Evolutionary conservation across 805 yeast genomes (phyloP).

Genomic region (Scheffersomyces coipomensis): DNA sequence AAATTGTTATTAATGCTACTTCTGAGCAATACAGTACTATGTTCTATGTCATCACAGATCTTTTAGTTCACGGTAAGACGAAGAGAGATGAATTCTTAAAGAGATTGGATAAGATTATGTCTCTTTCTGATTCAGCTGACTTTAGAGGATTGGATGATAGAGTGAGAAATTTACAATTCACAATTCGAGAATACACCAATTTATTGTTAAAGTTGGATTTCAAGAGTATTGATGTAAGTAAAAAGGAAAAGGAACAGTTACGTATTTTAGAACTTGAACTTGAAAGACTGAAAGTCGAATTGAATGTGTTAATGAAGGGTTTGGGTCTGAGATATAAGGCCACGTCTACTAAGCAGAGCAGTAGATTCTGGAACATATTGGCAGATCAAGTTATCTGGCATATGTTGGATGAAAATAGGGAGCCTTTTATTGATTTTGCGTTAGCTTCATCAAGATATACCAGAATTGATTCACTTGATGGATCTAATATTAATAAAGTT

Average conservation of each 20-base stretch:
- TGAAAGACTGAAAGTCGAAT: slow-evolving; percentile 31
- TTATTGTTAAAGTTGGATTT: slow-evolving; percentile 41
- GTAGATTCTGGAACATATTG: slow-evolving; percentile 22
- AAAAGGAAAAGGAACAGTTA: slow-evolving; percentile 18
- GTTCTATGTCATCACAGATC: slow-evolving; percentile 32
- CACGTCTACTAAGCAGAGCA: slow-evolving; percentile 14
- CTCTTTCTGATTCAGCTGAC: slow-evolving; percentile 35
- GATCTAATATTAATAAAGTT: slow-evolving; percentile 62
- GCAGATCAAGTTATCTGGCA: slow-evolving; percentile 74
- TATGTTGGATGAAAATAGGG: slow-evolving; percentile 56
- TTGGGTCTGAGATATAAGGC: slow-evolving; percentile 18
- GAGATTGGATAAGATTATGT: slow-evolving; percentile 34
- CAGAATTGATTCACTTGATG: slow-evolving; percentile 61
- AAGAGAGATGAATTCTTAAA: slow-evolving; percentile 33
- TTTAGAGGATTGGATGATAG: slow-evolving; percentile 31
- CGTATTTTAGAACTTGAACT: slow-evolving; percentile 28
- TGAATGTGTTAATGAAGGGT: slow-evolving; percentile 32
- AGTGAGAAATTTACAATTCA: slow-evolving; percentile 27
- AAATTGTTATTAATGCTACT: slow-evolving; percentile 37
- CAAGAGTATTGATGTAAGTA: slow-evolving; percentile 21
- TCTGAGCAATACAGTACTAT: slow-evolving; percentile 38
- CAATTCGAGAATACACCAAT: slow-evolving; percentile 26
- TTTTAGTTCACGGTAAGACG: slow-evolving; percentile 27
- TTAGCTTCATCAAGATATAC: slow-evolving; percentile 60
- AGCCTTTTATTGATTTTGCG: slow-evolving; percentile 70